These are phyloP conservation scores for Hortaea sp. DNA, from an alignment of 2,329 filamentous ascomycete genomes.

Conservation along the genomic window DNA sequence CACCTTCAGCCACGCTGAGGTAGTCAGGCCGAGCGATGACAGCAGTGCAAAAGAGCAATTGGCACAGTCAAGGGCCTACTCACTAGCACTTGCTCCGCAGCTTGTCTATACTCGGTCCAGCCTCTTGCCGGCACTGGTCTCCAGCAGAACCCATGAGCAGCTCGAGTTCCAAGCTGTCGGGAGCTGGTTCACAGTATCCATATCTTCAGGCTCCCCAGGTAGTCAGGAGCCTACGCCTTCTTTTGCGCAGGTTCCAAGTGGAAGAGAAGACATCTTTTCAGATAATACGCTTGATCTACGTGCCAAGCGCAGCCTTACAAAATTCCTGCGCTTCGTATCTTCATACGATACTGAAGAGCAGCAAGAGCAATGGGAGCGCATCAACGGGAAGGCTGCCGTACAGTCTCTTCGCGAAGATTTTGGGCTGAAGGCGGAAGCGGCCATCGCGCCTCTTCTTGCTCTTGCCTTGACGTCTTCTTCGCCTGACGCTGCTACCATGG, in stretches of 20 bases:
- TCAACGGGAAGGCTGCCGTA: slow-evolving; percentile 46
- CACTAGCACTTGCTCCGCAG: slow-evolving; percentile 72
- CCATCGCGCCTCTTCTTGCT: slow-evolving; percentile 57
- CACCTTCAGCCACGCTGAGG: slow-evolving; percentile 23
- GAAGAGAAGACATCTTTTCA: slow-evolving; percentile 83
- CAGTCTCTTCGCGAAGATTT: slow-evolving; percentile 48
- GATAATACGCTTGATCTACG: slow-evolving; percentile 65
- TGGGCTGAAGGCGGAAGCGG: slow-evolving; percentile 46
- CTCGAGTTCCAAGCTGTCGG: slow-evolving; percentile 90
- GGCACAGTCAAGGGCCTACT: slow-evolving; percentile 61
- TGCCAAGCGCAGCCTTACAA: slow-evolving; percentile 81
- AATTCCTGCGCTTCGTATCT: slow-evolving; percentile 80
- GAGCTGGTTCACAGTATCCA: slow-evolving; percentile 71
- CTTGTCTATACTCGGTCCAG: slow-evolving; percentile 75
- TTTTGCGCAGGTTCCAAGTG: slow-evolving; percentile 62
- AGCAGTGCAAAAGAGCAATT: slow-evolving; percentile 32
- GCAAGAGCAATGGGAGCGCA: slow-evolving; percentile 49
- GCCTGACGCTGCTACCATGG: slow-evolving; percentile 46
- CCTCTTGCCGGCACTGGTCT: slow-evolving; percentile 71
- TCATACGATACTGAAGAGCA: slow-evolving; percentile 59
- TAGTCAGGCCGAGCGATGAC: slow-evolving; percentile 10
- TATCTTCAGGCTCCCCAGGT: background rate
- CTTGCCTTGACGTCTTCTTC: slow-evolving; percentile 63
- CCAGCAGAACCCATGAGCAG: slow-evolving; percentile 77
- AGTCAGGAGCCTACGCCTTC: slow-evolving; percentile 1